phyloP scores from a whole-genome alignment of 1,284 basidiomycete genomes.

The Trichosporon coremiiforme region DNA sequence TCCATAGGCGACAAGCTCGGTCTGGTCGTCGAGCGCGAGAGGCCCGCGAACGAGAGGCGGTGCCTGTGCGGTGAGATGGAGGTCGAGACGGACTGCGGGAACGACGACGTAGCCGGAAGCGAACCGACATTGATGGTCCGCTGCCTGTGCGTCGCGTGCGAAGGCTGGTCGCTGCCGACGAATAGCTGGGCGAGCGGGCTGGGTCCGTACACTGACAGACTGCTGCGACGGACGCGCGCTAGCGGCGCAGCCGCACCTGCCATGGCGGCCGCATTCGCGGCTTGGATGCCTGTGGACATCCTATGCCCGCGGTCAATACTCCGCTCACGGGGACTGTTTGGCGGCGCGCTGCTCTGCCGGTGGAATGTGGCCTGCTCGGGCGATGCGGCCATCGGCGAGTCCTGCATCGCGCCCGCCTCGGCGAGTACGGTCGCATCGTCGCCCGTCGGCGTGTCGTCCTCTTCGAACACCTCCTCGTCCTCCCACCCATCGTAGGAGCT shows the following conservation, averaged over 20 bases:
- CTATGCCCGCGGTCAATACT: not conserved
- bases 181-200: conserved; percentile 55
- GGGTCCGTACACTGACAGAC: conserved; percentile 44
- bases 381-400: conserved; percentile 14
- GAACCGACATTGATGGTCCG: conserved; percentile 23
- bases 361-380: conserved; percentile 21
- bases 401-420: conserved; percentile 29
- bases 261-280: conserved; percentile 8
- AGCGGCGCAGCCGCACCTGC: conserved; percentile 22
- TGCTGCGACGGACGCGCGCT: conserved; percentile 38
- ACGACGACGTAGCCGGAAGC: conserved; percentile 23
- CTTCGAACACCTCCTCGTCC: conserved; percentile 57
- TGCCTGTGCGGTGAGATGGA: not conserved
- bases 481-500: conserved; percentile 54
- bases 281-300: conserved; percentile 24
- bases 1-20: conserved; percentile 3
- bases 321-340: not conserved
- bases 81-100: not conserved
- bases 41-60: not conserved
- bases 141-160: not conserved
- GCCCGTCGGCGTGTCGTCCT: conserved; percentile 32
- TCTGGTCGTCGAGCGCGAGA: conserved; percentile 20
- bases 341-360: conserved; percentile 1
- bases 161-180: conserved; percentile 31
- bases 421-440: conserved; percentile 22